These are phyloP conservation scores for Macrolepiota fuliginosa DNA, from an alignment of 768 basidiomycete genomes.

Conservation along the genomic window DNA sequence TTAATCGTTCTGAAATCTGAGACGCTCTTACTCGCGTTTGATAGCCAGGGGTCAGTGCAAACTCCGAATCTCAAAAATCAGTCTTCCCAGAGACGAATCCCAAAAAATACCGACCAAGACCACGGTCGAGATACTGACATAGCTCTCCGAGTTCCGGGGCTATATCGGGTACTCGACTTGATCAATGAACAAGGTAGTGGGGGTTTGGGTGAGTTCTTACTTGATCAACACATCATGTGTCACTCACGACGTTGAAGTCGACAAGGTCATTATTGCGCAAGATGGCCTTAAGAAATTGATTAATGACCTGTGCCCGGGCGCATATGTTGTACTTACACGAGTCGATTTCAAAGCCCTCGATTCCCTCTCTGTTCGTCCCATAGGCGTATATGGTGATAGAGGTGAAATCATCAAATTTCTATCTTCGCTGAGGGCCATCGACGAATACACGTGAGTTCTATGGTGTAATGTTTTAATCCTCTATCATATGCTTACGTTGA, in stretches of 20 bases:
- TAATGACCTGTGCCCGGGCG: conserved; percentile 45
- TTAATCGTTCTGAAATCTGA: too few species aligned
- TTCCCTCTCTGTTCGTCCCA: conserved; percentile 38
- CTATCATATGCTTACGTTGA: not conserved
- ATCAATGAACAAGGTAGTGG: conserved; percentile 23
- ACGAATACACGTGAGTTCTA: conserved; percentile 36
- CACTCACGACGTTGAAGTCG: conserved; percentile 33
- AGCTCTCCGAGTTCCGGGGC: not conserved
- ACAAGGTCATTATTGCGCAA: conserved; percentile 62
- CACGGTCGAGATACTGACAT: not conserved
- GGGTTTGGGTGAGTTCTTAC: conserved; percentile 37
- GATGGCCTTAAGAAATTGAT: conserved; percentile 45
- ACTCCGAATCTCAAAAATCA: not conserved
- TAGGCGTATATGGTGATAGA: conserved; percentile 59
- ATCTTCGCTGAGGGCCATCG: conserved; percentile 29
- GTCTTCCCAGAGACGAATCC: not conserved
- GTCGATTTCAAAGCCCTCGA: conserved; percentile 58
- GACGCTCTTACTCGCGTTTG: too few species aligned
- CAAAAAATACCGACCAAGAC: not conserved
- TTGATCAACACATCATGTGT: not conserved
- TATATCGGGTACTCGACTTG: conserved; percentile 17
- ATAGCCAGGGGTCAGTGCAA: not conserved
- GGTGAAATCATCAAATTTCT: conserved; percentile 48
- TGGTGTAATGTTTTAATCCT: not conserved
- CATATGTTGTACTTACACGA: conserved; percentile 52